A percentile compares a stretch with the other conserved stretches of the same genome.
phyloP scores from a whole-genome alignment of 495 filamentous ascomycete species.

The Annulohypoxylon maeteangense region DNA sequence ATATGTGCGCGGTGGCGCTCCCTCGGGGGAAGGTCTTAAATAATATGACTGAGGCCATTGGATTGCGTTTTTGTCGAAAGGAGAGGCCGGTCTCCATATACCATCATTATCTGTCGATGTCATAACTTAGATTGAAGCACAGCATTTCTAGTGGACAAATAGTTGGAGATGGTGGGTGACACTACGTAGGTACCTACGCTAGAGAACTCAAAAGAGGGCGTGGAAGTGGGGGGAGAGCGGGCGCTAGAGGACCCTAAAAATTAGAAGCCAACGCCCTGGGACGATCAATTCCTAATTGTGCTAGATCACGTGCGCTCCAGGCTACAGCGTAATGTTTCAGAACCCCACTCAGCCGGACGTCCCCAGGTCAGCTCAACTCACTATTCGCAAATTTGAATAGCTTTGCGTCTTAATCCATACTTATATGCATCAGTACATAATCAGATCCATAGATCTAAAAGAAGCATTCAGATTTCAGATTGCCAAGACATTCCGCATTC shows the following conservation, averaged over 20 bases:
- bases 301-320: neutral
- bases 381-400: neutral
- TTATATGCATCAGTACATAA: neutral
- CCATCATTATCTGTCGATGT: neutral
- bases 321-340: neutral
- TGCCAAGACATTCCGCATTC: neutral
- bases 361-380: too few relatives aligned
- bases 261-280: neutral
- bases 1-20: neutral
- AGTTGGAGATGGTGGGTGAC: neutral
- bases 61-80: conserved; percentile 26
- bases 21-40: neutral
- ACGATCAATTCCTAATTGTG: neutral
- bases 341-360: neutral
- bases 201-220: neutral
- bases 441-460: too few relatives aligned
- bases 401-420: neutral
- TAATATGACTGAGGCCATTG: conserved; percentile 35
- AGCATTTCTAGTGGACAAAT: neutral
- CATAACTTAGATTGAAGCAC: neutral
- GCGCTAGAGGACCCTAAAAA: neutral
- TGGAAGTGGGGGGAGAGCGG: neutral
- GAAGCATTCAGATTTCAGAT: too few relatives aligned
- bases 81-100: neutral
- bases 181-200: neutral